phyloP scores from a whole-genome alignment of 257 asterid species.

The Leptodermis oblonga region DNA sequence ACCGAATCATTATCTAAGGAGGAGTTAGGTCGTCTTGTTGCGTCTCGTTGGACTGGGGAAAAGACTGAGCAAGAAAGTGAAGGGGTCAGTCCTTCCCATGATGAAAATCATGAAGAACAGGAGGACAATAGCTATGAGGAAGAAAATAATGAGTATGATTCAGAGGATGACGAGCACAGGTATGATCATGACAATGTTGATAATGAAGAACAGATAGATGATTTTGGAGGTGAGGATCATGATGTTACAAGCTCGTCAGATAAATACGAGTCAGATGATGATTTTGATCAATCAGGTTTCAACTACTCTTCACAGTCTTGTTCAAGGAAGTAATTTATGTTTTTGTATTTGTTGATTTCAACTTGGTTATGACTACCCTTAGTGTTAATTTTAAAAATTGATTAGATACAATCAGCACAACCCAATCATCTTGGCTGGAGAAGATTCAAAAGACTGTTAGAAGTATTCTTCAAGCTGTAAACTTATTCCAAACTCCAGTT shows the following conservation, averaged over 20 bases:
- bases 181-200: slow-evolving; percentile 64
- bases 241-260: slow-evolving; percentile 58
- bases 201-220: slow-evolving; percentile 56
- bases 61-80: slow-evolving; percentile 49
- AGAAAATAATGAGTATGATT: slow-evolving; percentile 54
- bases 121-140: slow-evolving; percentile 54
- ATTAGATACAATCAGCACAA: slow-evolving; percentile 49
- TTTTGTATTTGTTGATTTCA: slow-evolving; percentile 3
- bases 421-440: slow-evolving; percentile 78
- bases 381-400: slow-evolving; percentile 27
- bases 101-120: slow-evolving; percentile 38
- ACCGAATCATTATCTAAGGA: slow-evolving; percentile 74
- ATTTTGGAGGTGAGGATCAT: slow-evolving; percentile 49
- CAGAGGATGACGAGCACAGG: slow-evolving; percentile 63
- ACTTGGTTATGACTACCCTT: slow-evolving; percentile 15
- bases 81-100: slow-evolving; percentile 36
- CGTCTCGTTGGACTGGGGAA: slow-evolving; percentile 94
- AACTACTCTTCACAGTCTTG: slow-evolving; percentile 18
- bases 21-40: slow-evolving; percentile 89
- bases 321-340: not conserved
- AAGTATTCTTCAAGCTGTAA: slow-evolving; percentile 64
- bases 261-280: slow-evolving; percentile 70
- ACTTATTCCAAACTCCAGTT: slow-evolving; percentile 73
- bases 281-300: slow-evolving; percentile 65
- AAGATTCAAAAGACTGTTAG: slow-evolving; percentile 73